Conservation (phyloP, 305 asterid species). For the Rubia peregrina region DNA sequence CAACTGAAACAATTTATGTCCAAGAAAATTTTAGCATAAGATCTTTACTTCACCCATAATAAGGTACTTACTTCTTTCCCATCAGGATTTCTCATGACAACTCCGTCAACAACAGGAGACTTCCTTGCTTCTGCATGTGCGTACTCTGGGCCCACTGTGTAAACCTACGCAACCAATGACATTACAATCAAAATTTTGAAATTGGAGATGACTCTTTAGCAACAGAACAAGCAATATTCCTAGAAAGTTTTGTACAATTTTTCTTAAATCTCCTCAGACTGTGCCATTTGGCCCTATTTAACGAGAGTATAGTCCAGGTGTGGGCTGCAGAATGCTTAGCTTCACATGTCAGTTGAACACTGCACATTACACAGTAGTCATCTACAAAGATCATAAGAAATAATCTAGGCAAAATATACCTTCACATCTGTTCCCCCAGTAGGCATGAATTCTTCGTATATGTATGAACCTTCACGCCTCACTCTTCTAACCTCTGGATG, state of each 20-base stretch:
- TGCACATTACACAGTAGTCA: not conserved
- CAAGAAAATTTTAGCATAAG: not conserved
- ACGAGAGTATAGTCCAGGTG: not conserved
- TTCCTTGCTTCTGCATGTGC: conserved; percentile 99
- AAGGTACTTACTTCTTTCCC: conserved; percentile 85
- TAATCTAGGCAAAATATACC: conserved; percentile 34
- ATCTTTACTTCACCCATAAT: not conserved
- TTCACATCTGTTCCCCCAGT: conserved; percentile 99
- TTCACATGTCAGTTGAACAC: not conserved
- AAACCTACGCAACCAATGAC: conserved; percentile 45
- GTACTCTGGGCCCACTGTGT: conserved; percentile 97
- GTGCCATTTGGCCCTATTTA: not conserved
- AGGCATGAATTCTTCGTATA: conserved; percentile 99
- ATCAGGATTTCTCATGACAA: conserved; percentile 96
- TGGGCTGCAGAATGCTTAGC: not conserved
- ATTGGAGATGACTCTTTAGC: not conserved
- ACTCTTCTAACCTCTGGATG: conserved; percentile 96
- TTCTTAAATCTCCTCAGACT: not conserved
- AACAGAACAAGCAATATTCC: not conserved
- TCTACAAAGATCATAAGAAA: not conserved
- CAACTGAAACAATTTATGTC: not conserved
- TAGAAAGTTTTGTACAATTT: not conserved
- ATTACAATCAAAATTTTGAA: not conserved
- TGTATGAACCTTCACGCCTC: conserved; percentile 97
- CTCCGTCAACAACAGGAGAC: conserved; percentile 99